A percentile compares a stretch with the other conserved stretches of the same genome.
Evolutionary conservation across 2,329 filamentous ascomycete genomes (phyloP).

Genomic region (Whalleya microplaca): DNA sequence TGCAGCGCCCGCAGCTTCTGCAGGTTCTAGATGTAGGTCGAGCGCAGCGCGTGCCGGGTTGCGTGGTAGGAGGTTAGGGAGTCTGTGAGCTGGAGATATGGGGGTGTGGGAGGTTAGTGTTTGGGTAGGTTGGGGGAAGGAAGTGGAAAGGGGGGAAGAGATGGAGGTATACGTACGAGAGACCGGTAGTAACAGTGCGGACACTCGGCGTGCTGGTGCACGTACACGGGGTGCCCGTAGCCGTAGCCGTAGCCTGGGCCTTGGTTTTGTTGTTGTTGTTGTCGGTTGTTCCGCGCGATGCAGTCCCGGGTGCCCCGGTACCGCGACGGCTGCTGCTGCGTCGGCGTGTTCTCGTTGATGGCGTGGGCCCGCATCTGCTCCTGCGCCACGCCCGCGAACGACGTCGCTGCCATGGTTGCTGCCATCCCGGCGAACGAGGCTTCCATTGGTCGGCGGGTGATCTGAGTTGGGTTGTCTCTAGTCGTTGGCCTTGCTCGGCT

Average conservation of each 20-base stretch:
- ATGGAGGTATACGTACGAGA: constrained; percentile 23
- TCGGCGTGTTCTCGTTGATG: constrained; percentile 10
- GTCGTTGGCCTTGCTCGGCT: no score
- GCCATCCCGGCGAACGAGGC: background rate
- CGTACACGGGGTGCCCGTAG: constrained; percentile 12
- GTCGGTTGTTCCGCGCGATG: background rate
- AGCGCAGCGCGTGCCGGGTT: constrained; percentile 18
- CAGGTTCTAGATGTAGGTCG: constrained; percentile 33
- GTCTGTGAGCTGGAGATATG: constrained; percentile 20
- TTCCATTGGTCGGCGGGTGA: background rate
- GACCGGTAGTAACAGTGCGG: constrained; percentile 30
- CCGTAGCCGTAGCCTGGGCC: constrained; percentile 1
- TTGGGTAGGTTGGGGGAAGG: background rate
- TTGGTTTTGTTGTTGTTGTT: no score
- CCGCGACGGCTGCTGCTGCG: constrained; percentile 4
- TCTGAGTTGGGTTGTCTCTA: background rate
- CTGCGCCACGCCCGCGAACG: background rate
- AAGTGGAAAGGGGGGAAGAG: background rate
- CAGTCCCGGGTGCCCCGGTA: background rate
- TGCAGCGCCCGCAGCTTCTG: constrained; percentile 26
- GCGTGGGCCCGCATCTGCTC: constrained; percentile 7
- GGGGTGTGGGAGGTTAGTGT: no score
- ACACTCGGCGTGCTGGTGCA: constrained; percentile 22
- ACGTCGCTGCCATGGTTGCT: background rate
- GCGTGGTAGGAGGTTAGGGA: constrained; percentile 29